Percentiles rank a stretch among this genome's conserved stretches.
phyloP scores from a whole-genome alignment of 257 asterid species.

The Rauvolfia tetraphylla region DNA sequence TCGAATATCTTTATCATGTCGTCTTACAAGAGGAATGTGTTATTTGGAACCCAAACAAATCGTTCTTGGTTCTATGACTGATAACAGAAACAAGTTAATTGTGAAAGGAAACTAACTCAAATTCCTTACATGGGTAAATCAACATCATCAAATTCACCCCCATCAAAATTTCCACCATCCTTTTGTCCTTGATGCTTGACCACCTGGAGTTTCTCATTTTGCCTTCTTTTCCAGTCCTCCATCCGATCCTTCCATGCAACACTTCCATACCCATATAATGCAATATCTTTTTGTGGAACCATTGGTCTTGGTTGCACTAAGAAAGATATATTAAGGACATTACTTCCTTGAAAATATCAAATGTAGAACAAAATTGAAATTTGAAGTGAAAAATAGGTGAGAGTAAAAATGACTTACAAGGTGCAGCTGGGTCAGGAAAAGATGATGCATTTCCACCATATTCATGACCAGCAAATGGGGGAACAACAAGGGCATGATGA shows the following conservation, averaged over 20 bases:
- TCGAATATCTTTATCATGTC: neutral
- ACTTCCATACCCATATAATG: constrained; percentile 92
- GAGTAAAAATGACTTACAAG: constrained; percentile 42
- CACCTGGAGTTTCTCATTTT: constrained; percentile 59
- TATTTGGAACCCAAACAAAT: neutral
- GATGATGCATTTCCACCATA: constrained; percentile 37
- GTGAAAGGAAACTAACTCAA: neutral
- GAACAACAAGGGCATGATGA: constrained; percentile 64
- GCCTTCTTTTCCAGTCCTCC: constrained; percentile 89
- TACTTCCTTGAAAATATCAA: neutral
- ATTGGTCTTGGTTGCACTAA: constrained; percentile 71
- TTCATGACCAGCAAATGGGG: constrained; percentile 42
- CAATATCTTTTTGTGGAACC: constrained; percentile 80
- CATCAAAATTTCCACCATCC: constrained; percentile 38
- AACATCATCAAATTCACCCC: constrained; percentile 40
- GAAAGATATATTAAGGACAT: constrained; percentile 6
- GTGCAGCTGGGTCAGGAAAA: constrained; percentile 34
- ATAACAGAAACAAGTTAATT: neutral
- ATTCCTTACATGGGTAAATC: constrained; percentile 64
- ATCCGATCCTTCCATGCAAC: constrained; percentile 91
- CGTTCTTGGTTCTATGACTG: neutral
- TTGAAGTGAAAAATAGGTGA: neutral
- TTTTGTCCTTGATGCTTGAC: constrained; percentile 54
- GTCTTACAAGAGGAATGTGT: neutral
- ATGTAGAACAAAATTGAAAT: neutral